A percentile compares a stretch with the other conserved stretches of the same genome.
Conservation (phyloP, 192 early-diverging fungal genomes). For the Glomus cerebriforme region DNA sequence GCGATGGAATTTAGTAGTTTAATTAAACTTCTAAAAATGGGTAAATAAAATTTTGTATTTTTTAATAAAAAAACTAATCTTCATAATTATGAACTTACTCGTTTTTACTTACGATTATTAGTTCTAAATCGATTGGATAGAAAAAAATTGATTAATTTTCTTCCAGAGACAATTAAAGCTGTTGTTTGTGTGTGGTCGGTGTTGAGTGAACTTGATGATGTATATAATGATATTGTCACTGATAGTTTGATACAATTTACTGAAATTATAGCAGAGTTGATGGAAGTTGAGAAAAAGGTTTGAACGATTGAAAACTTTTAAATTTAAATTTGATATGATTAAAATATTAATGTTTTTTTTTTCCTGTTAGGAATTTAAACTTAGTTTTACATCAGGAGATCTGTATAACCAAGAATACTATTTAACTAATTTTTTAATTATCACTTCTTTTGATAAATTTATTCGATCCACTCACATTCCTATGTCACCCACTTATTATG, state of each 20-base stretch:
- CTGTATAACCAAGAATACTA: neutral
- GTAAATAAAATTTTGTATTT: neutral
- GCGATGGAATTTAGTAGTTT: neutral
- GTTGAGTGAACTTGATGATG: neutral
- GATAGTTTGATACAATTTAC: constrained; percentile 1
- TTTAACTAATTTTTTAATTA: constrained; percentile 4
- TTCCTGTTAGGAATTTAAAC: neutral
- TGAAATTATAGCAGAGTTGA: neutral
- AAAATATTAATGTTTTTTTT: neutral
- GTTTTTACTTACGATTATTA: neutral
- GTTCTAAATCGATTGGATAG: neutral
- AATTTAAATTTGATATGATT: neutral
- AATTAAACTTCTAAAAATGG: constrained; percentile 2
- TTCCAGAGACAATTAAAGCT: neutral
- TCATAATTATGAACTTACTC: neutral
- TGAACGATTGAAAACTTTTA: neutral
- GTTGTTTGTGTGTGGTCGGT: neutral
- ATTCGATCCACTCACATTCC: neutral
- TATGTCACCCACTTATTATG: constrained; percentile 9
- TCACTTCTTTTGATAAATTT: neutral
- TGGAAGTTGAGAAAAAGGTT: neutral
- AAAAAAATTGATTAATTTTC: constrained; percentile 5
- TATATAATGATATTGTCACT: neutral
- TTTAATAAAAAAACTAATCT: neutral
- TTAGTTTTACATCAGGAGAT: neutral